phyloP scores from a whole-genome alignment of 257 asterid species.

The Petrea volubilis region DNA sequence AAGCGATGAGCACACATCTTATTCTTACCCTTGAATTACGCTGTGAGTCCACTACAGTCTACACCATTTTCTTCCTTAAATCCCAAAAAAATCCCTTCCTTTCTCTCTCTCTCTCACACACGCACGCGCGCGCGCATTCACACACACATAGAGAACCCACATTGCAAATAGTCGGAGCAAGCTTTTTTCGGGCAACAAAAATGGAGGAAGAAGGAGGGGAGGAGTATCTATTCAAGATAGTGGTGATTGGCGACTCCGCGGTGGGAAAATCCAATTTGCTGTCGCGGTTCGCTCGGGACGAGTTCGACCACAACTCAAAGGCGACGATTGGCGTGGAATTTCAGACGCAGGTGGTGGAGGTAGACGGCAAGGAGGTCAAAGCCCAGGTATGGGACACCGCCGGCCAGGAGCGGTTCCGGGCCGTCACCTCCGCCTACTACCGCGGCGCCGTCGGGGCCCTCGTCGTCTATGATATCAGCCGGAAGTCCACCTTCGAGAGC shows the following conservation, averaged over 20 bases:
- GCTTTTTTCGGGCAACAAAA: neutral
- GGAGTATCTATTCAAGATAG: constrained; percentile 75
- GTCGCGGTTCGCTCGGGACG: constrained; percentile 77
- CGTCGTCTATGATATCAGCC: constrained; percentile 66
- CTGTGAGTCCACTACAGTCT: constrained; percentile 26
- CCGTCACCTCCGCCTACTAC: constrained; percentile 86
- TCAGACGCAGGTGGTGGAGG: constrained; percentile 68
- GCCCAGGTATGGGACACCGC: constrained; percentile 94
- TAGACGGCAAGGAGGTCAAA: constrained; percentile 77
- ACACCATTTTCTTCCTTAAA: constrained; percentile 12
- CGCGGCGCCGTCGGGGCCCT: constrained; percentile 88
- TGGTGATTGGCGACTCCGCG: constrained; percentile 78
- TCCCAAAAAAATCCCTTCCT: neutral
- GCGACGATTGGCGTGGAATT: constrained; percentile 88
- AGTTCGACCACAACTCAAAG: constrained; percentile 76
- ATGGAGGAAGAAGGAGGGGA: constrained; percentile 61
- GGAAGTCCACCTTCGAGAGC: constrained; percentile 59
- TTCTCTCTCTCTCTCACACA: constrained; percentile 1
- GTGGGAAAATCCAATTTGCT: constrained; percentile 85
- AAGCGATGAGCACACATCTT: neutral
- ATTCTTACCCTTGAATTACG: constrained; percentile 9
- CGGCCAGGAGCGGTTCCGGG: constrained; percentile 82
- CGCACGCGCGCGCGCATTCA: neutral
- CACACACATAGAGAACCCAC: neutral
- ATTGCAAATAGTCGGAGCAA: neutral